Base-by-base conservation (phyloP, 306 rosid species). In the Vigna nakashimae region DNA sequence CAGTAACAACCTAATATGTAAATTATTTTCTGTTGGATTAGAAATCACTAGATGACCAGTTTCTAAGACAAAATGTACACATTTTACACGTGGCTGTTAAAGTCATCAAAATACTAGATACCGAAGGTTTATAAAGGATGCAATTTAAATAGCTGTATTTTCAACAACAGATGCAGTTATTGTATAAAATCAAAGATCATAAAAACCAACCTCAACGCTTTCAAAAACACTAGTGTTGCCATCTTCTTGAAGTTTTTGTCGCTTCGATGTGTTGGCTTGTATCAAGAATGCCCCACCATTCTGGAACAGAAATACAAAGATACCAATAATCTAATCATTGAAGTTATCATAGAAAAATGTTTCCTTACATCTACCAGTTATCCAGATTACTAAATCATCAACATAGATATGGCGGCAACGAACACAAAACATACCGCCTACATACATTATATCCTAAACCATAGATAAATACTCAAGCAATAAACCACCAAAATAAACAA, bases 251-350 rank as follows among this genome's bases (percentile, higher is more conserved):
- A 75, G 82, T 85, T 91, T 93, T 63, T 28, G 87, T 59, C 97
- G 94, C 86, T 96, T 96, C 69, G 82, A 93, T 70, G 94, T 89
- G 83, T 93, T 96, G 75, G 97, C 98, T 85, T 91, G 99, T 71
- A 96, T 93, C 36, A 96, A 87, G 86, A 91, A 96, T 83, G 84
- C 93, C 59, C 84, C 84, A 34, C 89, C 91, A 76, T 81, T 88
- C 91, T 88, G 78, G 48, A 77, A 62, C 2, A 71, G 67, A 73
- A 63, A 83, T 10, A 40, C 3, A 20, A 73, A 51, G 73, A 51
- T 40, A 34, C 53, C 40, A 8, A 42, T 36, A 82, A 63, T 49
- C 68, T 24, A 43, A 60, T 16, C 55, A 71, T 49, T 73, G 42
- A 52, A 67, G 12, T 52, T 52, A 63, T 63, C 69, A 32, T 50